Base-by-base conservation (phyloP, 306 rosid species). In the Pachyrhizus erosus region DNA sequence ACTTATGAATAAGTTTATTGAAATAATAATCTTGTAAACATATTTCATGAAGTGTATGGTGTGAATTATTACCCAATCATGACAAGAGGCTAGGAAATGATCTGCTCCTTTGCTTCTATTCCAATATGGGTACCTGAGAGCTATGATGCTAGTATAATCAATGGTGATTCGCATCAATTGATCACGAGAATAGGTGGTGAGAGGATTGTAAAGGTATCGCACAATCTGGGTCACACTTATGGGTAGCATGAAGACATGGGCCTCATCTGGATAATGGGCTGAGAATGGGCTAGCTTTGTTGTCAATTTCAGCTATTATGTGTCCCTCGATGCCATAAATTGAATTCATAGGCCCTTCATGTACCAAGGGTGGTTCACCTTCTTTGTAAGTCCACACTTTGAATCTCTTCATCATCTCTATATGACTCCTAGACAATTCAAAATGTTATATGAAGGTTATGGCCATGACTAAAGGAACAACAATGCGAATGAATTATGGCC, bases 321-420 rank as follows among this genome's bases (percentile, higher is more conserved):
- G 94, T 0, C 97, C 97, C 31, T 90, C 97, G 0, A 91, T 84
- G 4, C 92, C 74, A 34, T 92, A 94, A 3, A 94, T 91, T 74
- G 89, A 74, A 9, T 31, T 73, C 89, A 83, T 39, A 0, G 97
- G 97, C 74, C 97, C 92, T 7, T 27, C n/a, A 46, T 92, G 98
- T 1, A 66, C 24, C 49, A 94, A 46, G 0, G 98, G 97, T 10
- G 48, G 80, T 70, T 91, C 93, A 3, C 98, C 98, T 89, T 94
- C 98, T 73, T 66, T 89, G 86, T 91, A 94, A 12, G 62, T 70
- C 97, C 97, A 94, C 48, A 92, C 87, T 60, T 88, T 94, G 61
- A 94, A 90, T 73, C 87, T 89, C 85, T 90, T 91, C 86, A 73
- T 14, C 97, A 94, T 94, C 86, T 94, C 97, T n/a, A 78, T 58